Evolutionary conservation across 257 asterid species (phyloP), one percentile per base, ranked within the genome.

Genomic region (Apocynum venetum): DNA sequence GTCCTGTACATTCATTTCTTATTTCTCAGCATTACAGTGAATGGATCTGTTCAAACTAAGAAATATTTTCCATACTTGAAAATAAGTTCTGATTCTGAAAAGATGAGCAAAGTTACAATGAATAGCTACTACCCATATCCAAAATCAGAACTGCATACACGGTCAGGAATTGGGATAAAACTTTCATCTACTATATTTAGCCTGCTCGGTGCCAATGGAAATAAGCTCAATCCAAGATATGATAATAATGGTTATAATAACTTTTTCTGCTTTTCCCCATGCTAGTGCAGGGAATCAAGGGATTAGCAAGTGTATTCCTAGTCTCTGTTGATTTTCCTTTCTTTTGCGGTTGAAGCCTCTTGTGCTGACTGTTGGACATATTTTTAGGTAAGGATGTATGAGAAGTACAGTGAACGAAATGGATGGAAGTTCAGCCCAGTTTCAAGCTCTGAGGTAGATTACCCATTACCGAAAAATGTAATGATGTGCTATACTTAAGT

Each of bases 371-470:
- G n/a, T n/a, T 71, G 51, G 43, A 46, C 17, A 14, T 36, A 19
- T 52, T 57, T 20, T 41, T 83, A 96, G 98, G 98, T 96, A 51
- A 88, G 94, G 63, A 91, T 96, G 98, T 95, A 93, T 86, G 87
- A 95, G 86, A 89, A 77, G 80, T 95, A 91, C 72, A 83, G 99
- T 80, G 99, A 95, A 84, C 91, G 89, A 40, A 90, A 88, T 78
- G 88, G 94, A 10, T 96, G 97, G 98, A 93, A 88, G 84, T 86
- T 48, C 76, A 64, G 91, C 72, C 83, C 86, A 3, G 52, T 96
- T 80, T 93, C 99, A 78, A 70, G 95, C 88, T 93, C 99, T 15
- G 99, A 90, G 97, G 99, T 96, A 87, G 63, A 52, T 66, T 41
- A 49, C 65, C 48, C 78, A 40, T 78, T 41, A 19, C 17, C 36